Evolutionary conservation across 106 monocot genomes (phyloP).

Genomic region (Platanthera guangdongensis): DNA sequence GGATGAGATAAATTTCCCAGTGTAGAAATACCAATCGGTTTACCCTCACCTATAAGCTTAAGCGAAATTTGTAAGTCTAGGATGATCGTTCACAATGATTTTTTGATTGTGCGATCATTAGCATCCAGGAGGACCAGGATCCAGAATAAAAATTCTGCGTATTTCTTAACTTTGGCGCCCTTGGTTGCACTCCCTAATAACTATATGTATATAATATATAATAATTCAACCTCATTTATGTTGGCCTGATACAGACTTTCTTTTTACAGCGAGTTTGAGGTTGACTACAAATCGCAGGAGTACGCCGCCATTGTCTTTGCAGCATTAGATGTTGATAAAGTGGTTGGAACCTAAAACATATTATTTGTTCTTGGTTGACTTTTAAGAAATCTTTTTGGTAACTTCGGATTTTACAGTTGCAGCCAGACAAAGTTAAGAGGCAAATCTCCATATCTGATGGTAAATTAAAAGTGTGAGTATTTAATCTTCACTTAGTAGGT

Average conservation of each 20-base stretch:
- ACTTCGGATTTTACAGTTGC: constrained; percentile 44
- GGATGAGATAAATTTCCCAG: too few species aligned
- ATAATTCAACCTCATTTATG: neutral
- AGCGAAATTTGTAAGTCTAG: too few species aligned
- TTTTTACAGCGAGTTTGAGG: constrained; percentile 68
- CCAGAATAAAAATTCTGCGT: too few species aligned
- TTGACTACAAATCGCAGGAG: constrained; percentile 72
- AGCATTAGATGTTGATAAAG: constrained; percentile 84
- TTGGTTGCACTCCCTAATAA: too few species aligned
- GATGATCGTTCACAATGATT: neutral
- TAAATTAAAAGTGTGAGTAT: constrained; percentile 71
- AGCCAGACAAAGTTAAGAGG: constrained; percentile 92
- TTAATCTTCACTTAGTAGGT: neutral
- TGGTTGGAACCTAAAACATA: constrained; percentile 26
- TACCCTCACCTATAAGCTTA: too few species aligned
- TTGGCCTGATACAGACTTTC: neutral
- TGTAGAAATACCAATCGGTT: too few species aligned
- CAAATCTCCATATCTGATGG: constrained; percentile 54
- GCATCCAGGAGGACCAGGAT: too few species aligned
- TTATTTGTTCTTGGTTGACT: neutral
- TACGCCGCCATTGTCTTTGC: constrained; percentile 66
- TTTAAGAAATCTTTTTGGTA: neutral
- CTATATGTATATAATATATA: too few species aligned
- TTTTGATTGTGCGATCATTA: neutral
- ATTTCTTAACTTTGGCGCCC: too few species aligned